Percentiles rank a stretch among this genome's conserved stretches.
Conservation (phyloP, 116 monocot species). For the Trichopus zeylanicus region DNA sequence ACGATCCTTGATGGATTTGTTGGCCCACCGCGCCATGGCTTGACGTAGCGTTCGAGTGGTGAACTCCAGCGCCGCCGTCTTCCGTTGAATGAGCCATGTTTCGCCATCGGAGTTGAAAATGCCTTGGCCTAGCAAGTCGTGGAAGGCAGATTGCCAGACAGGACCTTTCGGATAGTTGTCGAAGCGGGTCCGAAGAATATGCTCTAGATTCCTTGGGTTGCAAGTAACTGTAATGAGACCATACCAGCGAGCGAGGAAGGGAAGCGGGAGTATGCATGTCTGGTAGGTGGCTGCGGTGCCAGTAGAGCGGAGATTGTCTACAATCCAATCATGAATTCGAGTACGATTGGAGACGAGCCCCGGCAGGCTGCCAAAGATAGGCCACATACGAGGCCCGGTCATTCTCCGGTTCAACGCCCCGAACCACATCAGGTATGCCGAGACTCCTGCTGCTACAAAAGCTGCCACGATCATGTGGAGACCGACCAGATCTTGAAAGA, state of each 20-base stretch:
- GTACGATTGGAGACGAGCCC: slow-evolving; percentile 22
- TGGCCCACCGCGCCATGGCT: slow-evolving; percentile 46
- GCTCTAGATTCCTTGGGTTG: slow-evolving; percentile 42
- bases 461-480: too few species aligned
- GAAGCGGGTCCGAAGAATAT: slow-evolving; percentile 36
- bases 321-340: slow-evolving; percentile 42
- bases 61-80: slow-evolving; percentile 46
- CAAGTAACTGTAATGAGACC: slow-evolving; percentile 41
- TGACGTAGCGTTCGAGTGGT: slow-evolving; percentile 40
- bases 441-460: slow-evolving; percentile 4
- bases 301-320: slow-evolving; percentile 26
- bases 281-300: slow-evolving; percentile 35
- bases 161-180: slow-evolving; percentile 50
- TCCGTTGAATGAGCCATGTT: slow-evolving; percentile 38
- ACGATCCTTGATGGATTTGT: slow-evolving; percentile 27
- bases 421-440: slow-evolving; percentile 36
- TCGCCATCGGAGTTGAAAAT: slow-evolving; percentile 58
- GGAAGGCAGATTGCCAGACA: slow-evolving; percentile 34
- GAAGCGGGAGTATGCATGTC: slow-evolving; percentile 38
- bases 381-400: slow-evolving; percentile 35
- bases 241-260: slow-evolving; percentile 19
- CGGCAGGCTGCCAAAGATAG: slow-evolving; percentile 32
- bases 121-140: slow-evolving; percentile 38
- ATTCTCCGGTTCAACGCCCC: slow-evolving; percentile 15
- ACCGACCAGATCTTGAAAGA: too few species aligned